These are phyloP conservation scores for Starmerella kuoi DNA, from an alignment of 805 yeast genomes.

Conservation along the genomic window DNA sequence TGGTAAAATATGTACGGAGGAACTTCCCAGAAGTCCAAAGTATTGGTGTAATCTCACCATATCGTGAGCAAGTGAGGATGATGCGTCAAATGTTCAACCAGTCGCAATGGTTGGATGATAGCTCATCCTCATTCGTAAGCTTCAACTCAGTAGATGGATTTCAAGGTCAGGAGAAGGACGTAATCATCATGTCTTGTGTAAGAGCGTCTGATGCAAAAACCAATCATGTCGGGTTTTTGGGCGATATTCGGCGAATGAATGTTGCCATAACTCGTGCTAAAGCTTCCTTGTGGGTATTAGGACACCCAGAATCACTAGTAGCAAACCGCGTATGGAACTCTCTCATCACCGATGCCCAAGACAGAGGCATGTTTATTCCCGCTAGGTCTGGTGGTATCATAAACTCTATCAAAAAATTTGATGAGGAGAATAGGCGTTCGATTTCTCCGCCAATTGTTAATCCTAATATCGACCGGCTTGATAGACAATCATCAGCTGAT, in stretches of 20 bases:
- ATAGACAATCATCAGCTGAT: no score
- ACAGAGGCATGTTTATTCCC: slow-evolving; percentile 30
- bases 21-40: slow-evolving; percentile 40
- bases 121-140: slow-evolving; percentile 48
- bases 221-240: slow-evolving; percentile 69
- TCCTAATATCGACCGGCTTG: no score
- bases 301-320: slow-evolving; percentile 54
- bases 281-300: slow-evolving; percentile 84
- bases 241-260: slow-evolving; percentile 89
- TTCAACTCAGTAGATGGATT: slow-evolving; percentile 96
- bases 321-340: slow-evolving; percentile 62
- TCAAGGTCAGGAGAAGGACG: slow-evolving; percentile 95
- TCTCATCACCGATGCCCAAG: slow-evolving; percentile 52
- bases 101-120: slow-evolving; percentile 39
- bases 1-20: slow-evolving; percentile 43
- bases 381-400: slow-evolving; percentile 1
- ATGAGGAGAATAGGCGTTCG: no score
- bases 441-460: no score
- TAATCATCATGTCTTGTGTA: slow-evolving; percentile 89
- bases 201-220: slow-evolving; percentile 46
- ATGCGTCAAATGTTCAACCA: slow-evolving; percentile 46
- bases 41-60: slow-evolving; percentile 89
- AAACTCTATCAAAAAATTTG: slow-evolving; percentile 1
- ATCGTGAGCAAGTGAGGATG: slow-evolving; percentile 68
- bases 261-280: slow-evolving; percentile 93